phyloP scores from a whole-genome alignment of 2,329 filamentous ascomycete genomes.

The Aspergillus sp. region DNA sequence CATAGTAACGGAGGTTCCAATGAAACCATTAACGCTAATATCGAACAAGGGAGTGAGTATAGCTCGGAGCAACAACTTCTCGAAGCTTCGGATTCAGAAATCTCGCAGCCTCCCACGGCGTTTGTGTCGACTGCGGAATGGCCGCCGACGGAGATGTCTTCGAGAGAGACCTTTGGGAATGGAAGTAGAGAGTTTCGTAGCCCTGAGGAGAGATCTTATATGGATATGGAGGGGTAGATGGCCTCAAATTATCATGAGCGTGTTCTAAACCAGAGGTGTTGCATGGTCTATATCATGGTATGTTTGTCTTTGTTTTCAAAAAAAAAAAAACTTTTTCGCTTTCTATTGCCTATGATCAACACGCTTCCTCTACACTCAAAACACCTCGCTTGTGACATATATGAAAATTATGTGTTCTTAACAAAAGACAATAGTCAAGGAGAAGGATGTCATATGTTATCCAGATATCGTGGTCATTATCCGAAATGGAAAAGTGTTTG shows the following conservation, averaged over 20 bases:
- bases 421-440: neutral
- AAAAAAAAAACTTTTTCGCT: neutral
- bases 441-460: neutral
- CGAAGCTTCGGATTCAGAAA: neutral
- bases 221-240: neutral
- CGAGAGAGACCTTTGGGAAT: neutral
- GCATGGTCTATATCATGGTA: neutral
- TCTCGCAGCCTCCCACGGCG: neutral
- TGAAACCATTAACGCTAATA: neutral
- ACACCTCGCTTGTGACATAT: slow-evolving; percentile 2
- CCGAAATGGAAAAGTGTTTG: slow-evolving; percentile 43
- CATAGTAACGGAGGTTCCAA: neutral
- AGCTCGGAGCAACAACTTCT: neutral
- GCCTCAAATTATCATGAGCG: neutral
- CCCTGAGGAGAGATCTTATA: neutral
- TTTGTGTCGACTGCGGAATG: slow-evolving; percentile 1
- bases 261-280: neutral
- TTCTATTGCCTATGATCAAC: slow-evolving; percentile 1
- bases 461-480: slow-evolving; percentile 14
- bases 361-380: neutral
- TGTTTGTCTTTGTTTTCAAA: neutral
- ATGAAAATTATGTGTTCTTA: neutral
- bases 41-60: neutral
- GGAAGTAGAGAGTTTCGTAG: neutral
- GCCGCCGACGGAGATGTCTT: slow-evolving; percentile 1